Evolutionary conservation across 768 basidiomycete species (phyloP).

Genomic region (Calocybe gangraenosa): DNA sequence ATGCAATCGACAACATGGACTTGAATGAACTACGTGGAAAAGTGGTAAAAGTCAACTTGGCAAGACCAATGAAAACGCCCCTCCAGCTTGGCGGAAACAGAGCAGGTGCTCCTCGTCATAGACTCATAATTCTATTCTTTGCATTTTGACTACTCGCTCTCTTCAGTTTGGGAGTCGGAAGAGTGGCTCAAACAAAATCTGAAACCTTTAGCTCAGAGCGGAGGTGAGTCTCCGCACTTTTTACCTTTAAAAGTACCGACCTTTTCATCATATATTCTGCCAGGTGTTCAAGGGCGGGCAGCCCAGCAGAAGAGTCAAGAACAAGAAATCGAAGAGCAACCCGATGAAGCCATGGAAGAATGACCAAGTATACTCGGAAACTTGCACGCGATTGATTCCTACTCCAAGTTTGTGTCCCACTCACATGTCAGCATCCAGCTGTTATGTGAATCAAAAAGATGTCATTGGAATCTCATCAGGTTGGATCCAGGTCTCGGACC

Average conservation of each 20-base stretch:
- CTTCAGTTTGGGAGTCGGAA: conserved; percentile 92
- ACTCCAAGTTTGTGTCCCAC: conserved; percentile 5
- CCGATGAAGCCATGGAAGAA: conserved; percentile 66
- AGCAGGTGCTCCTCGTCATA: conserved; percentile 53
- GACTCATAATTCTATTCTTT: not conserved
- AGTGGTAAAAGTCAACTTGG: conserved; percentile 80
- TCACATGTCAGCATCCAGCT: conserved; percentile 11
- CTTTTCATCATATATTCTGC: conserved; percentile 4
- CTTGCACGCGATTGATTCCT: conserved; percentile 7
- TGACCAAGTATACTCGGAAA: conserved; percentile 24
- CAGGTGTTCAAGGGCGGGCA: conserved; percentile 55
- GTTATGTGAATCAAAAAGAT: conserved; percentile 3
- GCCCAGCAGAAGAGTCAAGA: conserved; percentile 28
- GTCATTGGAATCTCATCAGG: not conserved
- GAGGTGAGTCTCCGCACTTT: conserved; percentile 42
- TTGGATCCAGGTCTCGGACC: conserved; percentile 4
- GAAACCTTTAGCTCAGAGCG: conserved; percentile 71
- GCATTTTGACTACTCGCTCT: not conserved
- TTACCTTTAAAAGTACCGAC: conserved; percentile 2
- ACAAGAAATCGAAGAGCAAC: conserved; percentile 25
- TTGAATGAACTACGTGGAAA: conserved; percentile 81
- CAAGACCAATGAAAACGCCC: conserved; percentile 74
- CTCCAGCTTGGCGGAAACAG: conserved; percentile 67
- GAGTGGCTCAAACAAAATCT: conserved; percentile 86
- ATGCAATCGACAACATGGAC: conserved; percentile 99